Evolutionary conservation across 306 rosid genomes (phyloP).

Genomic region (Betula pendula): DNA sequence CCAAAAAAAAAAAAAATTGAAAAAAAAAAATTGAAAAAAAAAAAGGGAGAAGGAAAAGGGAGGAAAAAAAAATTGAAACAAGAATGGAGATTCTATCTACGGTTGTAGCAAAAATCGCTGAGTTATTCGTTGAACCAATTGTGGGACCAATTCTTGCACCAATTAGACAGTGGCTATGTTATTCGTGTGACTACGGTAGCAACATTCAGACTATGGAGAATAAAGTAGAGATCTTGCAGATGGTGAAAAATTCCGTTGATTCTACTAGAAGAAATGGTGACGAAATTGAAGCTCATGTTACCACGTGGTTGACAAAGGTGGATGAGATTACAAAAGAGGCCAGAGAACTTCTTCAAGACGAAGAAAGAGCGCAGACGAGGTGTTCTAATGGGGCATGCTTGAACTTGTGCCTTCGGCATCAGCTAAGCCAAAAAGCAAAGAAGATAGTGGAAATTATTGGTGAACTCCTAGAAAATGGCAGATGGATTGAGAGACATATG

Average conservation of each 20-base stretch:
- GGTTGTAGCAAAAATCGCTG: background rate
- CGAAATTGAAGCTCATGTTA: no score
- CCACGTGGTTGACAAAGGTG: background rate
- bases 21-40: background rate
- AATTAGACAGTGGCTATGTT: background rate
- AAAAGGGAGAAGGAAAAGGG: background rate
- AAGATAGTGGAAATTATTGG: background rate
- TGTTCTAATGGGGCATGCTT: slow-evolving; percentile 15
- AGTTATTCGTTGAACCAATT: background rate
- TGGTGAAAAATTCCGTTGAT: background rate
- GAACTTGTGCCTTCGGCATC: slow-evolving; percentile 1
- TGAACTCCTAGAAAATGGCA: background rate
- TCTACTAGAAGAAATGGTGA: background rate
- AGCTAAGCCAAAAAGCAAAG: slow-evolving; percentile 17
- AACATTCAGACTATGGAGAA: background rate
- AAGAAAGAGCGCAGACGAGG: background rate
- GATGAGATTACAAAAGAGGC: background rate
- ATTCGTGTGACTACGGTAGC: background rate
- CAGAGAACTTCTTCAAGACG: background rate
- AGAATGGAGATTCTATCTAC: background rate
- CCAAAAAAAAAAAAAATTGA: no score
- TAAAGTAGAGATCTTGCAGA: background rate
- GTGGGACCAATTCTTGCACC: background rate
- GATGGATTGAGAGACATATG: background rate
- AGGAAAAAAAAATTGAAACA: no score